phyloP scores from a whole-genome alignment of 768 basidiomycete genomes.

The Leccinum sublutescens region DNA sequence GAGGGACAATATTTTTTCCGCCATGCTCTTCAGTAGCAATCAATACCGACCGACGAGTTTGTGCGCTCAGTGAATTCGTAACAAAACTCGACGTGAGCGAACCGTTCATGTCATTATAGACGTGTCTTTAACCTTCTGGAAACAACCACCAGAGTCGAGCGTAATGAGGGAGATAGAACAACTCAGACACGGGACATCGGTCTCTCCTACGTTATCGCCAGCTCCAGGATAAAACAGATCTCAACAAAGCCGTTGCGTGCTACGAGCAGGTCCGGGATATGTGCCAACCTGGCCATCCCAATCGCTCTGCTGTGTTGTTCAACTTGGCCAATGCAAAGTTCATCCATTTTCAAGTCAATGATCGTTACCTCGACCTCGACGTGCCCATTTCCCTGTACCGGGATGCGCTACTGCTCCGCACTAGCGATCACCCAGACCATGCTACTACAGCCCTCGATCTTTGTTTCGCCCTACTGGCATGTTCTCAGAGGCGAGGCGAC shows the following conservation, averaged over 20 bases:
- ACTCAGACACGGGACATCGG: neutral
- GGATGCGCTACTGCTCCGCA: neutral
- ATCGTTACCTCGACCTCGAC: neutral
- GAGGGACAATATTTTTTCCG: neutral
- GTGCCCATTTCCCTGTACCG: neutral
- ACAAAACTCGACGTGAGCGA: neutral
- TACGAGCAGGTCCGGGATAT: neutral
- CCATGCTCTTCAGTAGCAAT: neutral
- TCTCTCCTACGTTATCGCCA: neutral
- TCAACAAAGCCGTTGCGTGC: neutral
- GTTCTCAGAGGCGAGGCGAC: neutral
- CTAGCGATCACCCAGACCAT: neutral
- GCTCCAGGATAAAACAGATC: neutral
- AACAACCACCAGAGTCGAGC: neutral
- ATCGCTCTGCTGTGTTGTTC: neutral
- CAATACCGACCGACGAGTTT: neutral
- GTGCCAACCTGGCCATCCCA: neutral
- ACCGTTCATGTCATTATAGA: neutral
- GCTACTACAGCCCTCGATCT: neutral
- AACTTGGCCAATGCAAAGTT: neutral
- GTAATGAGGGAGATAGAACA: neutral
- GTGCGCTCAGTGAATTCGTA: neutral
- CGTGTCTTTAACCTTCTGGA: neutral
- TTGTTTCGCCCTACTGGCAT: neutral
- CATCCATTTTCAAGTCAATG: neutral